Conservation (phyloP, 1,284 basidiomycete genomes). For the Moniliella sp. region DNA sequence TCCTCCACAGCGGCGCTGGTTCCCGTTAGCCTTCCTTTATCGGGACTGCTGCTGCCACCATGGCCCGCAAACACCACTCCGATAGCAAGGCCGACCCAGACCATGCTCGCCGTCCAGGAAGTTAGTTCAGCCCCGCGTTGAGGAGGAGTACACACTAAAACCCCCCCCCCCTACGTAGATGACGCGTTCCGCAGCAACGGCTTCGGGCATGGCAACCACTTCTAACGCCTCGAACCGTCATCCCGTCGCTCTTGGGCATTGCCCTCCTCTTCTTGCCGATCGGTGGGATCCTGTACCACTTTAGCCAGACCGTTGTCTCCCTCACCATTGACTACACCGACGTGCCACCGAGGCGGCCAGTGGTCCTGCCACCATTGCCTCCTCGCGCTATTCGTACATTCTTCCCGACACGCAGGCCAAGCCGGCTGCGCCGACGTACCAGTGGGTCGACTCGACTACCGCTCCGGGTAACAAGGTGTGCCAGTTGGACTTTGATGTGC, state of each 20-base stretch:
- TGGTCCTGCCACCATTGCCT: neutral
- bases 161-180: too few species aligned
- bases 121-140: too few species aligned
- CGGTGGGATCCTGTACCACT: slow-evolving; percentile 52
- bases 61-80: too few species aligned
- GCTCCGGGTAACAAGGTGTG: slow-evolving; percentile 8
- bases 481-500: slow-evolving; percentile 39
- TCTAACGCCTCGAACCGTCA: slow-evolving; percentile 81
- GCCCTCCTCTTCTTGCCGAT: slow-evolving; percentile 87
- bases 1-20: too few species aligned
- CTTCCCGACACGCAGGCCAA: neutral
- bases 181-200: too few species aligned
- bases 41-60: too few species aligned
- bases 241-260: slow-evolving; percentile 83
- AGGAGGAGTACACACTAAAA: too few species aligned
- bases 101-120: too few species aligned
- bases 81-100: too few species aligned
- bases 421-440: slow-evolving; percentile 1
- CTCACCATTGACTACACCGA: slow-evolving; percentile 80
- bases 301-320: slow-evolving; percentile 14
- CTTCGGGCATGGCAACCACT: slow-evolving; percentile 99
- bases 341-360: neutral
- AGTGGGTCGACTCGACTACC: slow-evolving; percentile 1
- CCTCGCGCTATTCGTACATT: neutral
- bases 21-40: too few species aligned